phyloP scores from a whole-genome alignment of 306 rosid genomes.

The Pueraria montana region DNA sequence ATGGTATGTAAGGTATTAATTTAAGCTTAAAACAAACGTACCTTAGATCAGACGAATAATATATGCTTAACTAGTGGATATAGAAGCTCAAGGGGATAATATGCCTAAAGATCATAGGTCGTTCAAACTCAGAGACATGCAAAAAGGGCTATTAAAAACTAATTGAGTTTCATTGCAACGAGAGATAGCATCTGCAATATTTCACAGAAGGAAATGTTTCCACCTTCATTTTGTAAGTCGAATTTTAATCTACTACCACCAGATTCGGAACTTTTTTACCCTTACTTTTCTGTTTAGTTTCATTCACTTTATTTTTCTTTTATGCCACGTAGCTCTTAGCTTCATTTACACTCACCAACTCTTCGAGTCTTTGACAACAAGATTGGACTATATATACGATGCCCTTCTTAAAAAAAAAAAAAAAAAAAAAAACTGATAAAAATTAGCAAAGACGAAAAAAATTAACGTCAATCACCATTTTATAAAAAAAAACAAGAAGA shows the following conservation, averaged over 20 bases:
- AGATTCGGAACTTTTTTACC: no score
- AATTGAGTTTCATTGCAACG: not conserved
- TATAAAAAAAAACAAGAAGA: not conserved
- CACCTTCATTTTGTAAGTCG: no score
- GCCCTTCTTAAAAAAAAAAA: not conserved
- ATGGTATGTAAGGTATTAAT: no score
- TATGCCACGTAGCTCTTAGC: not conserved
- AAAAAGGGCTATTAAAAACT: not conserved
- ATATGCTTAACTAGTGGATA: not conserved
- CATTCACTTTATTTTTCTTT: not conserved
- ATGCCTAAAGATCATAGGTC: not conserved
- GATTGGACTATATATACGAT: not conserved
- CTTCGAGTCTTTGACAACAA: not conserved
- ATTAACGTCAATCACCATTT: not conserved
- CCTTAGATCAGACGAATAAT: not conserved
- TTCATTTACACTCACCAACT: constrained; percentile 29
- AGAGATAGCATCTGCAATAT: not conserved
- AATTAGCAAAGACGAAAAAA: not conserved
- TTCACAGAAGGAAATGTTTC: no score
- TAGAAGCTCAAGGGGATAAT: not conserved
- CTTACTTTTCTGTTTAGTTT: not conserved
- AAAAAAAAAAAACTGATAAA: not conserved
- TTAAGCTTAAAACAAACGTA: no score
- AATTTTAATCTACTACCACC: no score
- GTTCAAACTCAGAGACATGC: not conserved